Evolutionary conservation across 495 filamentous ascomycete genomes (phyloP), one percentile per base, ranked within the genome.

Genomic region (Podospora australis): DNA sequence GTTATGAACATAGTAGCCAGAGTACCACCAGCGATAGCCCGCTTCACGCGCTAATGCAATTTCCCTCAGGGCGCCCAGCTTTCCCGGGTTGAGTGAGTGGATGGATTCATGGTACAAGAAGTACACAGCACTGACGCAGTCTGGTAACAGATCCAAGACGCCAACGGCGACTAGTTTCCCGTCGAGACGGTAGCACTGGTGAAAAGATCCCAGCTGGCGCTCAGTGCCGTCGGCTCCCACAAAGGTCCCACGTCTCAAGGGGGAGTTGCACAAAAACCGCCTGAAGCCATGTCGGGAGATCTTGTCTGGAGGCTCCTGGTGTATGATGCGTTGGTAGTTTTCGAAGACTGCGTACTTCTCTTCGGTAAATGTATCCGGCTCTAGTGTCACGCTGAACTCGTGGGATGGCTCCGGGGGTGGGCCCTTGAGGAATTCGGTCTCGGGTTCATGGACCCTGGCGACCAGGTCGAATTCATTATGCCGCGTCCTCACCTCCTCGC

Each of bases 111-210:
- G 86, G 60, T 98, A 92, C 69, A 96, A 78, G 59, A 96, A 87
- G 64, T 98, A 98, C 28, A 97, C 92, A 16, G 86, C 88, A 67
- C 90, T 96, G 24, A 98, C 88, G 48, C 81, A 83, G 46, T 86
- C 72, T 0, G 91, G 92, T 22, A 96, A 74, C 7, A 97, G 68
- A 62, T 98, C 92, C 25, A 98, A 69, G 8, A 97, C 89, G 2
- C 84, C 86, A 45, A 98, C 78, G 13, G 92, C 92, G 28, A 97
- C 81, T 26, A 98, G 76, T 44, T 82, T 76, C 14, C 90, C 92
- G 65, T 96, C 90, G 20, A 98, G 70, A 23, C 92, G 79, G 66
- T 98, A 96, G 69, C 87, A 92, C 64, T 96, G 90, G 61, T 98
- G 92, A 67, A 81, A 96, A n/a, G 87, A 91, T 6, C 92, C 92